Conservation (phyloP, 495 filamentous ascomycete species). For the Aspergillus biplanus region DNA sequence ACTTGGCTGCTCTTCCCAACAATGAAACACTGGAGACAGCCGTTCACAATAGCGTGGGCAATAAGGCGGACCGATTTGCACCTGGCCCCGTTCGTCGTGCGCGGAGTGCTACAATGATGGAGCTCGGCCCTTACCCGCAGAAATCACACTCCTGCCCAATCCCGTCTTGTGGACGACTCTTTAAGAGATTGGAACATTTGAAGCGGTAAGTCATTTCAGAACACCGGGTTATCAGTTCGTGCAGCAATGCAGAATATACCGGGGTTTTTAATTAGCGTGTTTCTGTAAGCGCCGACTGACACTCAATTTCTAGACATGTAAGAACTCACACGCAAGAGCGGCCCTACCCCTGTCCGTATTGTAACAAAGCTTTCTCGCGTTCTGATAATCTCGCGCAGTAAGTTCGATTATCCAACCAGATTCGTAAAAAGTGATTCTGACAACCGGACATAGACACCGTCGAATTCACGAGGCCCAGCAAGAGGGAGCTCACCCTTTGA, state of each 20-base stretch:
- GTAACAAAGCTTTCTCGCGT: conserved; percentile 97
- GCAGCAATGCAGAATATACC: conserved; percentile 26
- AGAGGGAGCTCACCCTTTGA: conserved; percentile 64
- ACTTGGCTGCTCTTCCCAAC: conserved; percentile 66
- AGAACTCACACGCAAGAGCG: conserved; percentile 99
- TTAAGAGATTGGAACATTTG: conserved; percentile 98
- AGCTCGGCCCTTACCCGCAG: conserved; percentile 92
- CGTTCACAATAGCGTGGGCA: conserved; percentile 62
- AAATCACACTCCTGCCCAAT: conserved; percentile 99
- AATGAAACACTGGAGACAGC: conserved; percentile 62
- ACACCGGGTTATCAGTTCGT: conserved; percentile 14
- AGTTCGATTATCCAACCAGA: conserved; percentile 38
- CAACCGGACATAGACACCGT: conserved; percentile 67
- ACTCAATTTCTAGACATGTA: conserved; percentile 76
- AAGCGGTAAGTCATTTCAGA: conserved; percentile 77
- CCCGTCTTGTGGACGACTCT: conserved; percentile 92
- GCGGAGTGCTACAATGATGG: conserved; percentile 94
- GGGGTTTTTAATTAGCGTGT: conserved; percentile 31
- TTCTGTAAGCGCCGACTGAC: conserved; percentile 64
- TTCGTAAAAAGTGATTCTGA: conserved; percentile 9
- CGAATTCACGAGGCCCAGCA: conserved; percentile 86
- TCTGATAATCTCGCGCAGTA: conserved; percentile 99
- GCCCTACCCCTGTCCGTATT: conserved; percentile 95
- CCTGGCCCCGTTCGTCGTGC: conserved; percentile 82
- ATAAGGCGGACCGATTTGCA: conserved; percentile 64